Base-by-base conservation (phyloP, 2,329 filamentous ascomycete genomes). In the Mariannaea elegans region DNA sequence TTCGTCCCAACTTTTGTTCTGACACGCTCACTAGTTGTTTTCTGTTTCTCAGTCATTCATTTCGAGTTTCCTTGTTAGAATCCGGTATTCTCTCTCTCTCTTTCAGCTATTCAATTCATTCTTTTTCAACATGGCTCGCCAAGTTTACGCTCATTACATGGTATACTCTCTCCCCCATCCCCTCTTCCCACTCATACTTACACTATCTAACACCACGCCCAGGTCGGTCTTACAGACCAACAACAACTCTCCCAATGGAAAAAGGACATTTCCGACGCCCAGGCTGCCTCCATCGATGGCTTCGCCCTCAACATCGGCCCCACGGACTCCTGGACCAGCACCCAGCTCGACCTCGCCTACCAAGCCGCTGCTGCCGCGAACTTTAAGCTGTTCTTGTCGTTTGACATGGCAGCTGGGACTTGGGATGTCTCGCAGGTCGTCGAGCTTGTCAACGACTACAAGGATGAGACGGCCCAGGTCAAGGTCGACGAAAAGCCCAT, bases 271-370 rank as follows among this genome's bases (percentile, higher is more conserved):
- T 46, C 46, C n/a, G 62, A 71, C 12, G 77, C 76, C 14, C 64
- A 76, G 52, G 60, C 72, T 13, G 74, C 75, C 2, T 76, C 77
- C 29, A 76, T 78, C 54, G 76, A 79, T 61, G 77, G 75, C 19
- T 79, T 79, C 63, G 77, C 76, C n/a, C 72, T 79, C 44, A 79
- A 79, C 64, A 72, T 78, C 21, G 77, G 75, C 3, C 71, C 74
- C 16, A 56, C 39, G 1, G 74, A 77, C 54, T 59, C 63, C 7
- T 76, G 72, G 68, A 78, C 75, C 4, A 14, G 57, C 7, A 60
- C 65, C 2, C 75, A 76, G 62, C 67, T 77, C 7, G 51, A 66
- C 12, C 52, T 73, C 34, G 73, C 74, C 55, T 71, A 68, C 64
- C 67, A 64, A 2, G 71, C 69, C 18, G 65, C 67, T 48, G 65